These are phyloP conservation scores for Xylariaceae sp. DNA, from an alignment of 2,329 filamentous ascomycete genomes.

Conservation along the genomic window DNA sequence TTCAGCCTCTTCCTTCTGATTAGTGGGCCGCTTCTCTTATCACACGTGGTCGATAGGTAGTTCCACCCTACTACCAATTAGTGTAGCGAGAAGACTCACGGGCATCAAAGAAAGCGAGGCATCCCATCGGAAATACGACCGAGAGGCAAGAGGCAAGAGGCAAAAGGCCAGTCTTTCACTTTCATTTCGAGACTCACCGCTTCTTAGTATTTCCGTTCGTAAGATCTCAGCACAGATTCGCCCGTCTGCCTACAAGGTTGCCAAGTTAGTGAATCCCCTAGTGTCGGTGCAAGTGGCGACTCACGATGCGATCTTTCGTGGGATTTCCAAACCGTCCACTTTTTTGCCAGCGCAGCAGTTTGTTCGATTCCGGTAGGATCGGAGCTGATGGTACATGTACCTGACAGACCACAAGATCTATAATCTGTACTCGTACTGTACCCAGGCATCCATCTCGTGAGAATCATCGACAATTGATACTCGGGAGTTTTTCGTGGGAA, in stretches of 20 bases:
- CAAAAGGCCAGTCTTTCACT: not conserved
- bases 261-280: not conserved
- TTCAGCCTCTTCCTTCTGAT: constrained; percentile 6
- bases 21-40: not conserved
- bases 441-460: too few relatives aligned
- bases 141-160: not conserved
- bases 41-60: not conserved
- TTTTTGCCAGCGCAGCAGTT: not conserved
- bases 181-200: constrained; percentile 12
- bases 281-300: not conserved
- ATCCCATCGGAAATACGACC: not conserved
- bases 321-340: not conserved
- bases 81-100: not conserved
- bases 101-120: not conserved
- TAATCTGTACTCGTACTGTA: too few relatives aligned
- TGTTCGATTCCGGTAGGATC: too few relatives aligned
- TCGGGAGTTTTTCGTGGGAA: too few relatives aligned
- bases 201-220: not conserved
- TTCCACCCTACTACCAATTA: not conserved
- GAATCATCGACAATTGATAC: too few relatives aligned
- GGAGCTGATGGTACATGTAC: too few relatives aligned
- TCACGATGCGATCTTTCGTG: not conserved
- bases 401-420: too few relatives aligned
- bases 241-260: not conserved
- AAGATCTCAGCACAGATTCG: constrained; percentile 5